Conservation (phyloP, 805 yeast genomes). For the Komagataella pastoris region DNA sequence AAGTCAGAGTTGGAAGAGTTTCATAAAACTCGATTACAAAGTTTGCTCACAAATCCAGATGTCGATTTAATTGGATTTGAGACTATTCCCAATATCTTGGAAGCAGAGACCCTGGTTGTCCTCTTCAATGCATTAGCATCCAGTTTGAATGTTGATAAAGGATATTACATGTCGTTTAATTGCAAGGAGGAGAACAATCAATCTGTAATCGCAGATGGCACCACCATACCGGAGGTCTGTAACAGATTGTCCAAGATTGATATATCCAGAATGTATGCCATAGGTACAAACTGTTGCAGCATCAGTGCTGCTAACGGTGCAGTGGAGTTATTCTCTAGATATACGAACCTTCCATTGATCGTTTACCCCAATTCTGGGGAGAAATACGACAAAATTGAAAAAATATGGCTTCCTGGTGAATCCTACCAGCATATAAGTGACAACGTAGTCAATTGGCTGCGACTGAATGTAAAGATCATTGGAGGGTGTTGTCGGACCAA, state of each 20-base stretch:
- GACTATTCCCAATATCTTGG: constrained; percentile 54
- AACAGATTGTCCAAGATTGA: constrained; percentile 9
- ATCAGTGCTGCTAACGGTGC: constrained; percentile 5
- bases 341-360: constrained; percentile 24
- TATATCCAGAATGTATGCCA: constrained; percentile 23
- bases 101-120: constrained; percentile 34
- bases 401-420: constrained; percentile 22
- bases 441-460: constrained; percentile 21
- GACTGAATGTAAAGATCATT: constrained; percentile 30
- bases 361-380: constrained; percentile 75
- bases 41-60: constrained; percentile 21
- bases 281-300: constrained; percentile 64
- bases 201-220: constrained; percentile 34
- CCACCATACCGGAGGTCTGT: constrained; percentile 21
- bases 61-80: constrained; percentile 55
- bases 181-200: constrained; percentile 18
- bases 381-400: constrained; percentile 33
- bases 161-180: constrained; percentile 21
- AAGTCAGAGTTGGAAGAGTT: constrained; percentile 29
- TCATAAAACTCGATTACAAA: constrained; percentile 33
- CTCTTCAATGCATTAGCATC: constrained; percentile 18
- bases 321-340: constrained; percentile 5
- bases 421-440: constrained; percentile 7
- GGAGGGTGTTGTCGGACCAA: constrained; percentile 74
- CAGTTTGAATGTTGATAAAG: constrained; percentile 1